A percentile compares a stretch with the other conserved stretches of the same genome.
phyloP scores from a whole-genome alignment of 2,329 filamentous ascomycete species.

The Thelonectria rubi region DNA sequence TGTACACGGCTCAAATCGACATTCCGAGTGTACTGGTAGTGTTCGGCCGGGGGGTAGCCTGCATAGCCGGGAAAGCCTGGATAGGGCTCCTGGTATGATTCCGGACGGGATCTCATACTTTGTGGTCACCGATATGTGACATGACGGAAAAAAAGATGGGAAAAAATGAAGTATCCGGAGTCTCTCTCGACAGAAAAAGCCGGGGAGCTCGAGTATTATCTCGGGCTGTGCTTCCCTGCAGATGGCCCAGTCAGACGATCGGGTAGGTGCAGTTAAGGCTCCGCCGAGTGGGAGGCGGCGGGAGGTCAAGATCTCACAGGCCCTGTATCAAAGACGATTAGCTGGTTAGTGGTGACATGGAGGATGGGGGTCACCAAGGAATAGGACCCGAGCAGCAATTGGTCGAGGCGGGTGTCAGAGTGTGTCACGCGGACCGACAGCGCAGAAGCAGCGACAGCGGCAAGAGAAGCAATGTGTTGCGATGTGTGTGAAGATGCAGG shows the following conservation, averaged over 20 bases:
- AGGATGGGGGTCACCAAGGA: conserved; percentile 20
- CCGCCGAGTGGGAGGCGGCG: conserved; percentile 31
- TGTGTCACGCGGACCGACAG: conserved; percentile 41
- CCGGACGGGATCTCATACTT: conserved; percentile 55
- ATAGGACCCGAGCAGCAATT: too few species aligned
- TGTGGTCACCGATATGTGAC: conserved; percentile 43
- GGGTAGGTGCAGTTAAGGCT: conserved; percentile 46
- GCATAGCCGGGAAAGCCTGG: not conserved
- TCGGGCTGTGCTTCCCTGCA: conserved; percentile 45
- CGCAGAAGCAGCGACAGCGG: conserved; percentile 33
- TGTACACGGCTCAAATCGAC: conserved; percentile 52
- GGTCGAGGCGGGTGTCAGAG: conserved; percentile 21
- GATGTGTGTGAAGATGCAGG: conserved; percentile 39
- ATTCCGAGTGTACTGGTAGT: conserved; percentile 52
- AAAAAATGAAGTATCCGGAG: conserved; percentile 24
- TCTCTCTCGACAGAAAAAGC: conserved; percentile 32
- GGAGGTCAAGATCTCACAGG: conserved; percentile 36
- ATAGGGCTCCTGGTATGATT: conserved; percentile 1
- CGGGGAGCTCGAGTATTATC: conserved; percentile 47
- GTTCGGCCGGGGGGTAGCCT: conserved; percentile 40
- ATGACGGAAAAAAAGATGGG: conserved; percentile 36
- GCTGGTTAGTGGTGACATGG: conserved; percentile 2
- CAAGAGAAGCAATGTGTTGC: conserved; percentile 40
- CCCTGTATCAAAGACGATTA: conserved; percentile 27
- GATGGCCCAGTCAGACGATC: conserved; percentile 46